These are phyloP conservation scores for Cladophialophora yegresii DNA, from an alignment of 2,329 filamentous ascomycete genomes.

Conservation along the genomic window DNA sequence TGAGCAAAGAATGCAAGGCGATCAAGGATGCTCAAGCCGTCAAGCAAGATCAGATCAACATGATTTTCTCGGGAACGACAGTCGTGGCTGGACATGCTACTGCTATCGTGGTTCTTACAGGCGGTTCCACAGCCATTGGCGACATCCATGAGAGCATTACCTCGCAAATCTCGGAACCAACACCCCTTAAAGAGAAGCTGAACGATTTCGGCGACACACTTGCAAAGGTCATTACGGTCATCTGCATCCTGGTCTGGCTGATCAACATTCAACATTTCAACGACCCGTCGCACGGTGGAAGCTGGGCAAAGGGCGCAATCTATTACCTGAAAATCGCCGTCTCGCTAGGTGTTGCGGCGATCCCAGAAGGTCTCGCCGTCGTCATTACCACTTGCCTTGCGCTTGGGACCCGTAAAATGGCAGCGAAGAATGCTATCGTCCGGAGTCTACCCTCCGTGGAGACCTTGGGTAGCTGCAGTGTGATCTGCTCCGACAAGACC, in stretches of 20 bases:
- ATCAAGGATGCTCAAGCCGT: conserved; percentile 81
- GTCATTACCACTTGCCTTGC: conserved; percentile 99
- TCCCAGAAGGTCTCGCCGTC: conserved; percentile 72
- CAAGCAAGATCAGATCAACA: conserved; percentile 96
- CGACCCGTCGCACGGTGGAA: conserved; percentile 89
- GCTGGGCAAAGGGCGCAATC: conserved; percentile 94
- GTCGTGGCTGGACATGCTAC: conserved; percentile 92
- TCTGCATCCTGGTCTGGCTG: conserved; percentile 94
- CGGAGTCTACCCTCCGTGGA: conserved; percentile 95
- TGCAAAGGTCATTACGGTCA: conserved; percentile 97
- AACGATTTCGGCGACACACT: conserved; percentile 96
- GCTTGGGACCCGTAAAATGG: conserved; percentile 97
- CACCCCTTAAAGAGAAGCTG: conserved; percentile 95
- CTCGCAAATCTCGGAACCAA: conserved; percentile 95
- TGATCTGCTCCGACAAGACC: conserved; percentile 99
- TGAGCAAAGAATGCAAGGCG: conserved; percentile 73
- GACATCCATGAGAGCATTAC: conserved; percentile 99
- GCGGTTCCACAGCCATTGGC: conserved; percentile 88
- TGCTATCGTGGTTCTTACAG: conserved; percentile 87
- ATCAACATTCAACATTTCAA: conserved; percentile 98
- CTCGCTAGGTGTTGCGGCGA: conserved; percentile 81
- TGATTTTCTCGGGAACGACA: conserved; percentile 97
- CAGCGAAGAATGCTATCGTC: conserved; percentile 95
- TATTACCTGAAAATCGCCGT: conserved; percentile 99
- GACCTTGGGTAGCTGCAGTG: conserved; percentile 96